phyloP scores from a whole-genome alignment of 305 asterid species.

The Fraxinus platypoda region DNA sequence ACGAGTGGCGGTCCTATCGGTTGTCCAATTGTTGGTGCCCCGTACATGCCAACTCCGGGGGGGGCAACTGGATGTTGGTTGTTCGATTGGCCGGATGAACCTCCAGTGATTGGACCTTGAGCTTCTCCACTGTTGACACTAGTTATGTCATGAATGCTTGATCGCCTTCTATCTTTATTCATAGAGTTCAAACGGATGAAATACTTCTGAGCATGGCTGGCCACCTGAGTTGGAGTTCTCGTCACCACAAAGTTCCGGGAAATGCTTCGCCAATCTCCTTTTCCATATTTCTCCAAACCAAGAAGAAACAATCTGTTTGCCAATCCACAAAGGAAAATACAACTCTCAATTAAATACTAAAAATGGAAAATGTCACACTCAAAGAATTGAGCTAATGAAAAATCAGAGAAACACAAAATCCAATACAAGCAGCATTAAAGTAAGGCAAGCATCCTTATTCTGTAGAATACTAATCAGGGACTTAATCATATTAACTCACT shows the following conservation, averaged over 20 bases:
- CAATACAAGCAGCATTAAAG: too few relatives aligned
- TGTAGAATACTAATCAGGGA: neutral
- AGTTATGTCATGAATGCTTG: slow-evolving; percentile 90
- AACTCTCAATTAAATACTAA: neutral
- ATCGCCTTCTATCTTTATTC: slow-evolving; percentile 80
- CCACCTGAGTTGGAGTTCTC: slow-evolving; percentile 87
- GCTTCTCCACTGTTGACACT: slow-evolving; percentile 61
- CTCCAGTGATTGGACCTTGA: slow-evolving; percentile 80
- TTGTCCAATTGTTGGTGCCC: slow-evolving; percentile 60
- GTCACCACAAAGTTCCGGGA: slow-evolving; percentile 83
- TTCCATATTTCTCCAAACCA: slow-evolving; percentile 79
- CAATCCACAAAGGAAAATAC: neutral
- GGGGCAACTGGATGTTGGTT: slow-evolving; percentile 33
- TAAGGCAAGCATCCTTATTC: neutral
- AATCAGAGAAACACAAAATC: neutral
- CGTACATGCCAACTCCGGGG: slow-evolving; percentile 46
- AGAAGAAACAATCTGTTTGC: slow-evolving; percentile 69
- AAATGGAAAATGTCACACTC: neutral
- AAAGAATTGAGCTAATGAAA: neutral
- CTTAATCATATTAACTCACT: too few relatives aligned
- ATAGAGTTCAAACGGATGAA: slow-evolving; percentile 80
- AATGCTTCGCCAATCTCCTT: slow-evolving; percentile 92
- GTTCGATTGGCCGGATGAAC: slow-evolving; percentile 45
- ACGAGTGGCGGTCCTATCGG: slow-evolving; percentile 57
- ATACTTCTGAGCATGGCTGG: slow-evolving; percentile 90